A percentile compares a stretch with the other conserved stretches of the same genome.
Conservation (phyloP, 371 early-diverging fungal genomes). For the Mucor velutinosus region DNA sequence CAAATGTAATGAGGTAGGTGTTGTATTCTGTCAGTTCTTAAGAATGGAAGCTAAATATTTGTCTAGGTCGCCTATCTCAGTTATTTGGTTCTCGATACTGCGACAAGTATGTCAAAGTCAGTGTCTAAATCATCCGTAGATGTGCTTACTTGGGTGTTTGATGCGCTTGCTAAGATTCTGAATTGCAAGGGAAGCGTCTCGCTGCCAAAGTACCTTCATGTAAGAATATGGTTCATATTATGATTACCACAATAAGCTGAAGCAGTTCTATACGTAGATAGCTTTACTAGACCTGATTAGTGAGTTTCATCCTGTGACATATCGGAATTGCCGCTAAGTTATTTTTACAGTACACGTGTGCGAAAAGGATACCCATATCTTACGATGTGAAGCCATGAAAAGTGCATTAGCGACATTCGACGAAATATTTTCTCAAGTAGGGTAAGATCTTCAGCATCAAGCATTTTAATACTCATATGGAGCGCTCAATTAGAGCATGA, state of each 20-base stretch:
- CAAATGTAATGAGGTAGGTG: neutral
- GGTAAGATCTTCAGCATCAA: too few relatives aligned
- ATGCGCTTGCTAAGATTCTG: neutral
- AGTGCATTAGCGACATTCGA: neutral
- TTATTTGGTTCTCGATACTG: neutral
- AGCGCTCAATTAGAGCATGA: neutral
- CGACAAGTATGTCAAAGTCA: neutral
- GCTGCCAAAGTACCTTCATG: neutral
- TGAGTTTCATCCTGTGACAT: neutral
- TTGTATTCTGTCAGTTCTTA: neutral
- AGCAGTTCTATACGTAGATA: neutral
- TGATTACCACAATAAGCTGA: neutral
- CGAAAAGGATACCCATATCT: slow-evolving; percentile 1
- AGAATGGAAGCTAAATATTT: neutral
- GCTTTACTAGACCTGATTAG: neutral
- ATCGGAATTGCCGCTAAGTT: neutral
- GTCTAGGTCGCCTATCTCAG: neutral
- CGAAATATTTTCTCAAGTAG: neutral
- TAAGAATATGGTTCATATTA: neutral
- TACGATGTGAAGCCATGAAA: neutral
- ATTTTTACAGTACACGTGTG: neutral
- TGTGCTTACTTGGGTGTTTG: neutral
- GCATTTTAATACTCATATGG: too few relatives aligned
- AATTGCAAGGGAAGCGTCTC: neutral
- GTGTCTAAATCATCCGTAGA: neutral